Conservation (phyloP, 306 rosid species). For the Dalbergia cultrata region DNA sequence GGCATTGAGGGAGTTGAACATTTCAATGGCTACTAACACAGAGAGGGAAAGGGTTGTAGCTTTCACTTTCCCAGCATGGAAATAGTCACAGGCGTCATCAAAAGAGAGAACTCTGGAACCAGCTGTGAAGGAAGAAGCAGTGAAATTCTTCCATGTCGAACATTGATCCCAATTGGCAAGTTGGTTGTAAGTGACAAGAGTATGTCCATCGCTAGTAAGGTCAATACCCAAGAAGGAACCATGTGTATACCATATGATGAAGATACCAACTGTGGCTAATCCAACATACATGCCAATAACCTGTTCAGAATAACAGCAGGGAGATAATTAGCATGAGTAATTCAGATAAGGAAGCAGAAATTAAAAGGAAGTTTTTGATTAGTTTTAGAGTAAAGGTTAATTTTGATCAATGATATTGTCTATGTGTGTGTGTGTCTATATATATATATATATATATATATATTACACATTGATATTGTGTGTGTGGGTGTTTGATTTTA, state of each 20-base stretch:
- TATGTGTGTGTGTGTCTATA: too few relatives aligned
- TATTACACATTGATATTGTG: too few relatives aligned
- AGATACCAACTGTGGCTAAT: constrained; percentile 86
- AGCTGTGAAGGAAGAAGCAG: constrained; percentile 83
- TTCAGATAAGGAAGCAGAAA: not conserved
- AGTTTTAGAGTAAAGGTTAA: too few relatives aligned
- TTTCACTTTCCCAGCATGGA: constrained; percentile 79
- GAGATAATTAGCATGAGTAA: constrained; percentile 11
- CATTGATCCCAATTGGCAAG: constrained; percentile 93
- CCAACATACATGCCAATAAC: constrained; percentile 91
- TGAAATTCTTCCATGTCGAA: constrained; percentile 71
- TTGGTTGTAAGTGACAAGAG: constrained; percentile 84
- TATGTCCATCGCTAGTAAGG: constrained; percentile 82
- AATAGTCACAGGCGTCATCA: constrained; percentile 82
- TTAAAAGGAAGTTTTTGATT: too few relatives aligned
- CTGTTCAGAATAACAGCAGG: constrained; percentile 48
- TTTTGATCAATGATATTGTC: too few relatives aligned
- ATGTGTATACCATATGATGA: constrained; percentile 88
- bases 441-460: too few relatives aligned
- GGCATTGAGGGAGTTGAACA: constrained; percentile 95
- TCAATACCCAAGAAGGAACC: constrained; percentile 89
- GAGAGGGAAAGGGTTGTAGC: constrained; percentile 90
- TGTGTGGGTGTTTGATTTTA: too few relatives aligned
- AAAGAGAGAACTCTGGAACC: constrained; percentile 66
- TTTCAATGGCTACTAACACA: constrained; percentile 93